Evolutionary conservation across 2,329 filamentous ascomycete species (phyloP).

Genomic region (Cladosporium cucumerinum): DNA sequence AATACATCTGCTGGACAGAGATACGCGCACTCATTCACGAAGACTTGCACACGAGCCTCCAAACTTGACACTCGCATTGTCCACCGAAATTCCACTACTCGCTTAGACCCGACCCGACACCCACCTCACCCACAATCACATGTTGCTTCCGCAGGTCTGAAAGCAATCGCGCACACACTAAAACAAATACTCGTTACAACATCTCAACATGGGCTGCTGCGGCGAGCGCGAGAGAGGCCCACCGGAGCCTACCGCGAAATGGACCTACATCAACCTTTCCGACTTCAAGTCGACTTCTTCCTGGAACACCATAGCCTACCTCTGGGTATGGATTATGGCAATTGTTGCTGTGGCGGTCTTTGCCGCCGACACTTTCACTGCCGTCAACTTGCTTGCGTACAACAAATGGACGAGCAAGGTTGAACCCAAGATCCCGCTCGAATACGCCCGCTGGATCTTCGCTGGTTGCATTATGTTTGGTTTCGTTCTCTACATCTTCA

Average conservation of each 20-base stretch:
- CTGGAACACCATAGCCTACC: slow-evolving; percentile 74
- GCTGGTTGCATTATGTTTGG: slow-evolving; percentile 87
- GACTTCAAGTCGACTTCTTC: slow-evolving; percentile 86
- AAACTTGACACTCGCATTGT: not conserved
- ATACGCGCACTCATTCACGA: not conserved
- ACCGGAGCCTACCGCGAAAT: slow-evolving; percentile 56
- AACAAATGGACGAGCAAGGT: slow-evolving; percentile 85
- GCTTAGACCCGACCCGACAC: not conserved
- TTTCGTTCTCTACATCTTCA: slow-evolving; percentile 74
- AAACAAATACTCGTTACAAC: not conserved
- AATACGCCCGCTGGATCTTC: slow-evolving; percentile 91
- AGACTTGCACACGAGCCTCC: not conserved
- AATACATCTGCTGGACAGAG: slow-evolving; percentile 15
- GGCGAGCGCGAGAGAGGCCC: slow-evolving; percentile 36
- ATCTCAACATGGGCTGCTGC: slow-evolving; percentile 34
- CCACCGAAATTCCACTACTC: not conserved
- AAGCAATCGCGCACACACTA: not conserved
- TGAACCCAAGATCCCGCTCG: slow-evolving; percentile 70
- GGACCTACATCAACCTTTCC: slow-evolving; percentile 75
- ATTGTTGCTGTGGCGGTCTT: slow-evolving; percentile 80
- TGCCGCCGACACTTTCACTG: slow-evolving; percentile 86
- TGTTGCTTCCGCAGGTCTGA: slow-evolving; percentile 18
- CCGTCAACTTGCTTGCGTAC: slow-evolving; percentile 84
- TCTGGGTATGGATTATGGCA: slow-evolving; percentile 77
- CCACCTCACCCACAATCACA: not conserved